Conservation (phyloP, 2,329 filamentous ascomycete species). For the Cordyceps militaris region DNA sequence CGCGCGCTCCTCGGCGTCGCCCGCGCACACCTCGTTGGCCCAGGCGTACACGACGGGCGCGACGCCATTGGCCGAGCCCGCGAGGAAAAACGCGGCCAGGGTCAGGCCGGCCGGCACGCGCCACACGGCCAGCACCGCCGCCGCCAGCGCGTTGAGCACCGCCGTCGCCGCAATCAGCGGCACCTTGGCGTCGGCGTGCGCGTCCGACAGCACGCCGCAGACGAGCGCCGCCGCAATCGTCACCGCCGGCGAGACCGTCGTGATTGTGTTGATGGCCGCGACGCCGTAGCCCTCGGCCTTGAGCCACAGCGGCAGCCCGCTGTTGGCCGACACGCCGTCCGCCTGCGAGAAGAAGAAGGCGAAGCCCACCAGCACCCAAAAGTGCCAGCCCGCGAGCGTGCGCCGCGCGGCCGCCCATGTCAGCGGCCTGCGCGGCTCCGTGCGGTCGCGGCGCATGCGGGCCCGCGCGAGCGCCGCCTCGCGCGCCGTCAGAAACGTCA, state of each 20-base stretch:
- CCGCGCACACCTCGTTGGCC: constrained; percentile 39
- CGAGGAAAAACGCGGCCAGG: constrained; percentile 29
- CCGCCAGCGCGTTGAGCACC: constrained; percentile 17
- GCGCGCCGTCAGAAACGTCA: constrained; percentile 21
- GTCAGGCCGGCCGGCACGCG: constrained; percentile 28
- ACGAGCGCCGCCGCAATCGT: constrained; percentile 41
- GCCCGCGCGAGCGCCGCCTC: constrained; percentile 24
- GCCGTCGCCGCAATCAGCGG: constrained; percentile 21
- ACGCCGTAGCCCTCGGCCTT: constrained; percentile 27
- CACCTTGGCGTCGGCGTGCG: constrained; percentile 35
- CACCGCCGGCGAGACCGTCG: constrained; percentile 31
- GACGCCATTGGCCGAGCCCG: constrained; percentile 24
- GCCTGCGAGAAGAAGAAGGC: constrained; percentile 24
- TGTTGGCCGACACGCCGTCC: constrained; percentile 27
- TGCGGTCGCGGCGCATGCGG: constrained; percentile 24
- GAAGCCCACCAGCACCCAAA: constrained; percentile 23
- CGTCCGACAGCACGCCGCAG: constrained; percentile 50
- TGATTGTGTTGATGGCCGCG: constrained; percentile 43
- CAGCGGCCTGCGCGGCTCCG: constrained; percentile 23
- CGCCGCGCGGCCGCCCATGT: constrained; percentile 19
- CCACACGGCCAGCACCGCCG: constrained; percentile 27
- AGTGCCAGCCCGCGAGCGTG: constrained; percentile 25
- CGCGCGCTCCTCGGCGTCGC: constrained; percentile 40
- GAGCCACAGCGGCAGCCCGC: constrained; percentile 27
- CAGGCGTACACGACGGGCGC: constrained; percentile 33